These are phyloP conservation scores for Fusarium dlaminii DNA, from an alignment of 2,329 filamentous ascomycete species.

Conservation along the genomic window DNA sequence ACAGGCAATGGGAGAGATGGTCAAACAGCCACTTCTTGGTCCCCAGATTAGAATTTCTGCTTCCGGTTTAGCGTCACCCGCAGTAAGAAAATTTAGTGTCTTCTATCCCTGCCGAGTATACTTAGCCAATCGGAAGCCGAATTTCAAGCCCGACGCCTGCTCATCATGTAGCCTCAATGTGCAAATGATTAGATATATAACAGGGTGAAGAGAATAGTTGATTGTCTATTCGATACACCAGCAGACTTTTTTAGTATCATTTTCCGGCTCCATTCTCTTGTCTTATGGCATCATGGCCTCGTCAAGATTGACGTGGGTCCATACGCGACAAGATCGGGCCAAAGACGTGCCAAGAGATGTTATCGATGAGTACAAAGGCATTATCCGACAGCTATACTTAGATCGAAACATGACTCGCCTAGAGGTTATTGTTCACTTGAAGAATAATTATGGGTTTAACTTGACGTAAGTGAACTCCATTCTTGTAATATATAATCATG, in stretches of 20 bases:
- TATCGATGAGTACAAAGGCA: not conserved
- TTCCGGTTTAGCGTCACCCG: not conserved
- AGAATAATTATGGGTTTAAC: not conserved
- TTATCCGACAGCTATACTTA: not conserved
- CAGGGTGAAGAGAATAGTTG: not conserved
- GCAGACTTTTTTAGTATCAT: not conserved
- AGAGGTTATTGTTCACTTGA: not conserved
- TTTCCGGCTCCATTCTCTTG: not conserved
- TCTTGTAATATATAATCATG: not conserved
- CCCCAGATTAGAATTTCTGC: not conserved
- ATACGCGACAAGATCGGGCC: not conserved
- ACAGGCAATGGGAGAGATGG: not conserved
- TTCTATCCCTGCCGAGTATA: not conserved
- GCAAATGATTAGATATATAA: not conserved
- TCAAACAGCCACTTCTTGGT: not conserved
- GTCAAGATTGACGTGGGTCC: not conserved
- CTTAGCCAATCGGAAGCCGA: not conserved
- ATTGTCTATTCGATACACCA: not conserved
- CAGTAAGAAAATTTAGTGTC: not conserved
- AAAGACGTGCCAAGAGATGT: not conserved
- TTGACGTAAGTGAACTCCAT: not conserved
- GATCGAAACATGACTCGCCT: not conserved
- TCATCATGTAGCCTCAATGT: not conserved
- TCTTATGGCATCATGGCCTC: not conserved
- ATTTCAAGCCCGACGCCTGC: not conserved